Base-by-base conservation (phyloP, 2,329 filamentous ascomycete species). In the Madurella mycetomatis region DNA sequence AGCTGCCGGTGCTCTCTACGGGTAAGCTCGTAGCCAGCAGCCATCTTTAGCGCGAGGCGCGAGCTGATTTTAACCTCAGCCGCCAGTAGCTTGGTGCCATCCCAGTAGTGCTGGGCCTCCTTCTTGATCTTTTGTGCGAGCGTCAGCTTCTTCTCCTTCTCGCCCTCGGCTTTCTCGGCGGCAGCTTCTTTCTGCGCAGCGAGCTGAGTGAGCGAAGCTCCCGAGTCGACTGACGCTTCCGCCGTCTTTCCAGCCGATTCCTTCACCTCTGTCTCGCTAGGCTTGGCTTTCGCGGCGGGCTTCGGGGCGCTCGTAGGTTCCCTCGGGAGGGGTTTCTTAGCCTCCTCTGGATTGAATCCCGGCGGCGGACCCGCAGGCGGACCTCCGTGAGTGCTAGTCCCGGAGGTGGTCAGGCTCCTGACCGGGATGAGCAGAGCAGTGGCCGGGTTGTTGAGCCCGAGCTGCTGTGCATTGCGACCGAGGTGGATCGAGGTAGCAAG, bases 21-120 rank as follows among this genome's bases (percentile, higher is more conserved):
- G 55, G 89, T 96, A 60, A 99, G 83, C 73, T 99, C 94, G 74
- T 99, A 99, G 8, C 94, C 94, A 55, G 90, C 92, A 13, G 92
- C 91, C 94, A 99, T 99, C 78, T 96, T 97, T 70, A 96, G 72
- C 5, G 92, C 94, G 62, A 99, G 76, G 59, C 87, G 87, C 58
- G 88, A 90, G 71, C 92, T 97, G 70, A 99, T 99, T 72, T 79
- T 90, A 68, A 97, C 85, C 74, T 99, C 94, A 1, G 90, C 88
- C 18, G 87, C 92, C 62, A 99, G 78, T 66, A 99, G 79, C 74
- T 99, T 99, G 30, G 91, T 97, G 56, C 94, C 94, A 73, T 99
- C 94, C 92, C 94, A 97, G 76, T 99, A 99, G 72, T 99, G 94
- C 58, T 86, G 84, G 13, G 79, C 80, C 73, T 99, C 94, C 71